phyloP scores from a whole-genome alignment of 2,329 filamentous ascomycete genomes.

The Alternaria rosae region DNA sequence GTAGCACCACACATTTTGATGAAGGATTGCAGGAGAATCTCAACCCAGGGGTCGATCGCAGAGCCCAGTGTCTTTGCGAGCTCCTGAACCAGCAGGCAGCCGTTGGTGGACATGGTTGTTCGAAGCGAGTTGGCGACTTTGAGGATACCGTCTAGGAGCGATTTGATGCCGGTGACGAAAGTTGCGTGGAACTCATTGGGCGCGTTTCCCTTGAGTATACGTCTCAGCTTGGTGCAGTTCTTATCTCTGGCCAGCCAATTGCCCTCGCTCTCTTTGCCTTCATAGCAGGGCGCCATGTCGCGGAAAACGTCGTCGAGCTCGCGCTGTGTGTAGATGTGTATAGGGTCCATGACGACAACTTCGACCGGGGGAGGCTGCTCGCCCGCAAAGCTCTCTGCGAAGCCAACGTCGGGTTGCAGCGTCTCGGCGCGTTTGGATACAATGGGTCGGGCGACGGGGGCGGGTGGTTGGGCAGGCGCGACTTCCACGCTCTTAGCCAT shows the following conservation, averaged over 20 bases:
- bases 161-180: slow-evolving; percentile 75
- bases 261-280: slow-evolving; percentile 86
- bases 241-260: slow-evolving; percentile 93
- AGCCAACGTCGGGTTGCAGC: slow-evolving; percentile 52
- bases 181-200: slow-evolving; percentile 75
- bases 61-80: slow-evolving; percentile 78
- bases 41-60: slow-evolving; percentile 85
- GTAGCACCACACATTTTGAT: slow-evolving; percentile 89
- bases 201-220: slow-evolving; percentile 83
- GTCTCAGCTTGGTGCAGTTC: slow-evolving; percentile 76
- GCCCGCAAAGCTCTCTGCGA: slow-evolving; percentile 53
- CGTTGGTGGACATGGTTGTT: slow-evolving; percentile 89
- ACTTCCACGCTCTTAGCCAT: slow-evolving; percentile 39
- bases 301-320: slow-evolving; percentile 89
- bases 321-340: slow-evolving; percentile 81
- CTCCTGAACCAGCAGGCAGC: slow-evolving; percentile 84
- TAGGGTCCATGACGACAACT: slow-evolving; percentile 75
- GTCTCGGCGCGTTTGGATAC: slow-evolving; percentile 44
- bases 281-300: slow-evolving; percentile 82
- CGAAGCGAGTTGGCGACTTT: slow-evolving; percentile 84
- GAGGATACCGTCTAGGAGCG: slow-evolving; percentile 83
- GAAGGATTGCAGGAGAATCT: slow-evolving; percentile 86
- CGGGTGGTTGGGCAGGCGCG: slow-evolving; percentile 26
- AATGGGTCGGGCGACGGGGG: slow-evolving; percentile 36
- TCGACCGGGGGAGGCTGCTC: slow-evolving; percentile 70